phyloP scores from a whole-genome alignment of 371 early-diverging fungal genomes.

The Mucor sp. region DNA sequence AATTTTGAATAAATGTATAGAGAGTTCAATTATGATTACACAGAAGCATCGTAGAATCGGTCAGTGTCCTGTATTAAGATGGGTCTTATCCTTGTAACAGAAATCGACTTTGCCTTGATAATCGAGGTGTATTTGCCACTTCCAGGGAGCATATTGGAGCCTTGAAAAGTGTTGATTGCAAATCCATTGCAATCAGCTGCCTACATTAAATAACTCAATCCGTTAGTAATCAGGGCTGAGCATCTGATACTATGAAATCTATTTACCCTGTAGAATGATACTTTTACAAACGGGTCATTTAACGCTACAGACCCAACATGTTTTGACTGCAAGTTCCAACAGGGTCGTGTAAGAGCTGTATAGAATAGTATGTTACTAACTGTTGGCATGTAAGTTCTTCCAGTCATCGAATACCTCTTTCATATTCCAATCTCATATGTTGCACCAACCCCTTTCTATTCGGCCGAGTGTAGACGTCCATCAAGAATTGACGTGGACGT shows the following conservation, averaged over 20 bases:
- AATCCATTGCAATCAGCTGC: not conserved
- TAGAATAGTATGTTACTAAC: not conserved
- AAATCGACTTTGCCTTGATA: not conserved
- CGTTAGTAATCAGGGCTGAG: too few species aligned
- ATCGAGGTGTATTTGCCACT: not conserved
- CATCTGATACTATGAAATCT: not conserved
- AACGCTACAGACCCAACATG: not conserved
- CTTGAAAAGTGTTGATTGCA: not conserved
- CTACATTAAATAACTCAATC: not conserved
- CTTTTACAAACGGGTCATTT: not conserved
- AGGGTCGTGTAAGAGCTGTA: not conserved
- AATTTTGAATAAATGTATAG: too few species aligned
- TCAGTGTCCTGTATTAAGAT: not conserved
- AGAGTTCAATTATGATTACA: not conserved
- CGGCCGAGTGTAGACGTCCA: not conserved
- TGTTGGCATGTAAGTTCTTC: too few species aligned
- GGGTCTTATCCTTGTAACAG: not conserved
- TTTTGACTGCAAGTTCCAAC: not conserved
- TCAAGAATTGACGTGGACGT: not conserved
- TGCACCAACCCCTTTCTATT: not conserved
- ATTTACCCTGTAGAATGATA: not conserved
- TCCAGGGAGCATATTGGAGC: not conserved
- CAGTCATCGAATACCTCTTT: not conserved
- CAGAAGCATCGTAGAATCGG: not conserved
- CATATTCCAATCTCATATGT: not conserved